Percentiles rank a stretch among this genome's conserved stretches.
Evolutionary conservation across 176 grass and related monocot genomes (phyloP).

Genomic region (Oryza meridionalis): DNA sequence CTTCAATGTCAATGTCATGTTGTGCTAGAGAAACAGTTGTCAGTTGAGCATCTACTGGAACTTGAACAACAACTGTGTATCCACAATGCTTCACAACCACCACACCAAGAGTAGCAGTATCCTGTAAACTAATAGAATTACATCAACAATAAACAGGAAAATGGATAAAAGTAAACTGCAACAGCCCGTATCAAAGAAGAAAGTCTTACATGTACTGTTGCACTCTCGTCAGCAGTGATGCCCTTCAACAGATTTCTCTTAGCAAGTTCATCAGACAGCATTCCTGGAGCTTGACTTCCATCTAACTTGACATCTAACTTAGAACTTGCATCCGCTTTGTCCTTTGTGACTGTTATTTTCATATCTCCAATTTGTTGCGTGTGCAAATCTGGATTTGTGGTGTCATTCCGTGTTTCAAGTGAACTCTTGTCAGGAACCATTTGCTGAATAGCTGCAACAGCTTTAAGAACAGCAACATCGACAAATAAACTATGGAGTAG

Average conservation of each 20-base stretch:
- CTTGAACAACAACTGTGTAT: slow-evolving; percentile 88
- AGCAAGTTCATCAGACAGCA: slow-evolving; percentile 74
- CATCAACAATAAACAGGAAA: slow-evolving; percentile 38
- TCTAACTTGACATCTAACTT: slow-evolving; percentile 86
- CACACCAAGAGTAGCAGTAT: slow-evolving; percentile 88
- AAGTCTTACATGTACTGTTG: slow-evolving; percentile 79
- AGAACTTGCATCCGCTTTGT: slow-evolving; percentile 67
- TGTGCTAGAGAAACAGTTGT: slow-evolving; percentile 40
- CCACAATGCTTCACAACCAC: slow-evolving; percentile 93
- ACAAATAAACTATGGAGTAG: slow-evolving; percentile 97
- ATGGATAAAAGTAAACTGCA: slow-evolving; percentile 22
- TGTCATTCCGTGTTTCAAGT: slow-evolving; percentile 50
- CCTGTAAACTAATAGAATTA: slow-evolving; percentile 58
- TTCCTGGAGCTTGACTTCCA: slow-evolving; percentile 73
- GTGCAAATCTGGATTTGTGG: slow-evolving; percentile 45
- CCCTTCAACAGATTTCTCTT: slow-evolving; percentile 91
- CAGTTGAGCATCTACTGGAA: slow-evolving; percentile 69
- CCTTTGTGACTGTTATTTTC: slow-evolving; percentile 79
- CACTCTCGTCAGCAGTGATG: slow-evolving; percentile 95
- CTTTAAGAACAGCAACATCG: slow-evolving; percentile 89
- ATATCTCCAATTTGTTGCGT: slow-evolving; percentile 81
- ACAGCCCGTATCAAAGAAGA: slow-evolving; percentile 2
- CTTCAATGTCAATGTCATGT: slow-evolving; percentile 80
- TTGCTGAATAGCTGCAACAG: slow-evolving; percentile 75
- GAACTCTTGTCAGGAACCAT: slow-evolving; percentile 44